phyloP scores from a whole-genome alignment of 257 asterid genomes.

The Solanum virginianum region DNA sequence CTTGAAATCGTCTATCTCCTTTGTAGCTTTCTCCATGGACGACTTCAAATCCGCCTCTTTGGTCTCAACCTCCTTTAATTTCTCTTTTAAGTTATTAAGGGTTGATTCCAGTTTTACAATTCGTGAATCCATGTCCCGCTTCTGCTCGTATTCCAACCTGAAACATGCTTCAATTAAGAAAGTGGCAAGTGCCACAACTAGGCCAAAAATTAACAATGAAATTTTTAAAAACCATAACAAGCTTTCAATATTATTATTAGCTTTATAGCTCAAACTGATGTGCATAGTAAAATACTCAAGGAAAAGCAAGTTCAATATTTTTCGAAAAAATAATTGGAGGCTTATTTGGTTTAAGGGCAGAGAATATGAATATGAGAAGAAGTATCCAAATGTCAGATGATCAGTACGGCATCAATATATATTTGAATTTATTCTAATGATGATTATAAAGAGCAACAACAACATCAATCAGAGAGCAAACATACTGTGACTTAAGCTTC shows the following conservation, averaged over 20 bases:
- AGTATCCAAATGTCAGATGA: constrained; percentile 3
- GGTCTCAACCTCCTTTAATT: constrained; percentile 46
- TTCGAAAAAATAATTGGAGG: background rate
- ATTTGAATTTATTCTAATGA: background rate
- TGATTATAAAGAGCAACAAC: background rate
- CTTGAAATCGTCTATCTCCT: constrained; percentile 51
- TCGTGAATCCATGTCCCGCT: constrained; percentile 76
- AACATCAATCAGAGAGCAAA: background rate
- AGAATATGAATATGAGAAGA: background rate
- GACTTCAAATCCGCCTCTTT: constrained; percentile 56
- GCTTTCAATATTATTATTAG: background rate
- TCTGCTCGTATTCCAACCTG: constrained; percentile 94
- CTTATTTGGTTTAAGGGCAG: background rate
- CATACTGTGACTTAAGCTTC: constrained; percentile 89
- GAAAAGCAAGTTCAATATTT: background rate
- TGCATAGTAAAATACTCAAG: background rate
- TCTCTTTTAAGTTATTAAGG: constrained; percentile 32
- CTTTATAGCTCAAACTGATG: background rate
- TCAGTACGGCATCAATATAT: background rate
- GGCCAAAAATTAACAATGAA: background rate
- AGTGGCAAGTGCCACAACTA: background rate
- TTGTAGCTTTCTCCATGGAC: constrained; percentile 39
- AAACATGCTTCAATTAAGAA: background rate
- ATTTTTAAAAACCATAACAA: background rate
- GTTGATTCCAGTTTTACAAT: constrained; percentile 75